These are phyloP conservation scores for Carnegiea gigantea DNA, from an alignment of 179 eudicot species.

Conservation along the genomic window DNA sequence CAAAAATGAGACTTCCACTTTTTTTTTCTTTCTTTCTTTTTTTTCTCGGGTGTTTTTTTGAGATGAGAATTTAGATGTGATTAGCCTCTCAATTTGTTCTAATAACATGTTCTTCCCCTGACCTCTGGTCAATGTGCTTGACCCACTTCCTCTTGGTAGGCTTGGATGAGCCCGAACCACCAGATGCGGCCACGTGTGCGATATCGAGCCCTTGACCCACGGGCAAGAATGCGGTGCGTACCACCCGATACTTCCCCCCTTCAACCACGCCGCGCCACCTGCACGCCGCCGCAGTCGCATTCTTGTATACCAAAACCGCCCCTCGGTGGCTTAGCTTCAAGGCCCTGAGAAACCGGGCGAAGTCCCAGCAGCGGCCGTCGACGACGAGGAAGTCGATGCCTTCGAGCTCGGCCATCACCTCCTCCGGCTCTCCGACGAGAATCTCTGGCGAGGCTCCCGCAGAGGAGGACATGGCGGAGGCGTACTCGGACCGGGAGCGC, in stretches of 20 bases:
- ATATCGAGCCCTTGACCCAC: conserved; percentile 85
- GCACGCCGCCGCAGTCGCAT: conserved; percentile 43
- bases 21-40: background rate
- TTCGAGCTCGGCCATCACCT: conserved; percentile 40
- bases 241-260: conserved; percentile 48
- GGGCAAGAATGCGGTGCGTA: conserved; percentile 71
- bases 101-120: conserved; percentile 77
- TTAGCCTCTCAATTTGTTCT: conserved; percentile 22
- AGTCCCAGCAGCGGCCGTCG: conserved; percentile 49
- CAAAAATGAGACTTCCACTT: background rate
- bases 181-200: conserved; percentile 60
- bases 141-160: conserved; percentile 54
- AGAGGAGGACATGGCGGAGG: conserved; percentile 31
- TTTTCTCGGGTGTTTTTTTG: background rate
- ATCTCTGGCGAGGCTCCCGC: conserved; percentile 47
- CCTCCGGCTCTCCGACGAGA: conserved; percentile 59
- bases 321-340: conserved; percentile 64
- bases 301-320: conserved; percentile 77
- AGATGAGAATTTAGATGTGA: background rate
- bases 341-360: conserved; percentile 42
- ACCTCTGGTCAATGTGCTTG: conserved; percentile 52
- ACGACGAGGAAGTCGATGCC: conserved; percentile 76
- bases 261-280: conserved; percentile 61
- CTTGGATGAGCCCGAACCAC: conserved; percentile 22
- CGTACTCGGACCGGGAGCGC: conserved; percentile 46